Base-by-base conservation (phyloP, 441 rosid species). In the Erysimum pusillum region DNA sequence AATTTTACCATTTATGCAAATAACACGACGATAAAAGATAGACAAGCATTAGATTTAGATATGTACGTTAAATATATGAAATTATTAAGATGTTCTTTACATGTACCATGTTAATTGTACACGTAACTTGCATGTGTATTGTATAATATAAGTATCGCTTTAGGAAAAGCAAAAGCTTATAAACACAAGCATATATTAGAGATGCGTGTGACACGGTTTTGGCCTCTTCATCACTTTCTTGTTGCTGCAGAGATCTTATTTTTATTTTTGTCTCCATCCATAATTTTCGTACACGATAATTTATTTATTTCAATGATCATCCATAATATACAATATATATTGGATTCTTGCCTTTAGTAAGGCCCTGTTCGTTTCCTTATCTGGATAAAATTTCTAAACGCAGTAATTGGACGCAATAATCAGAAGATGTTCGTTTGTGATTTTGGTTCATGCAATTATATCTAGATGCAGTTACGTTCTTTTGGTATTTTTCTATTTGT, bases 151-250 rank as follows among this genome's bases (percentile, higher is more conserved):
- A n/a, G 42, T 38, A n/a, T 71, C 15, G 82, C 80, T 82, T 82
- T 87, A 77, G 64, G 35, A 57, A 86, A 83, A 88, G 91, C 73
- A 83, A 83, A 84, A 80, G 82, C 69, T 18, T 64, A 46, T 64
- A 46, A 60, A 71, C 59, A 71, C 42, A 69, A 79, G 74, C 73
- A 57, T 53, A 41, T 46, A 74, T 22, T 58, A 61, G 36, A 62
- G 81, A 81, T 73, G 90, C 93, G 87, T 88, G 90, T 79, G 77
- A 56, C 63, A 22, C 76, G 86, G 96, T 85, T 90, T 88, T 83
- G 84, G 87, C 81, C 78, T 83, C 85, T 83, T 77, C 73, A 79
- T n/a, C n/a, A n/a, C 80, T 82, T 82, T 46, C 22, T 74, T 75
- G 60, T 77, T 77, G 53, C 66, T 73, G 64, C 69, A 73, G 31